These are phyloP conservation scores for Mollisia scopiformis DNA, from an alignment of 2,329 filamentous ascomycete genomes.

Conservation along the genomic window DNA sequence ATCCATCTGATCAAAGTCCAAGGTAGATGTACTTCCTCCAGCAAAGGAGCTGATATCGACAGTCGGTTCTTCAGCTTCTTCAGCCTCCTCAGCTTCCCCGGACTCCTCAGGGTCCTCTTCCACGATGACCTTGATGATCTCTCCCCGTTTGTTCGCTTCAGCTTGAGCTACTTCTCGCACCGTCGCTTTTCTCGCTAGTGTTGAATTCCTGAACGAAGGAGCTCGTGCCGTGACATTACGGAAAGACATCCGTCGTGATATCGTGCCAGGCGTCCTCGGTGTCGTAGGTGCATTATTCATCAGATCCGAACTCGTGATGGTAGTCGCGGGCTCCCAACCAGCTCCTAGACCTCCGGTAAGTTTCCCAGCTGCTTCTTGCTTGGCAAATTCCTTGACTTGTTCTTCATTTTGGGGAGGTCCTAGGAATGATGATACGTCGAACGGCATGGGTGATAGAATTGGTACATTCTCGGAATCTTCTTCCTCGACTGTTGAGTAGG, in stretches of 20 bases:
- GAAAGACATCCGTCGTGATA: conserved; percentile 23
- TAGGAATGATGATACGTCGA: conserved; percentile 33
- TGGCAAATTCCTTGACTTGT: conserved; percentile 28
- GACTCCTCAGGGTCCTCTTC: conserved; percentile 39
- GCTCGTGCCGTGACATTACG: conserved; percentile 14
- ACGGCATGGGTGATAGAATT: conserved; percentile 21
- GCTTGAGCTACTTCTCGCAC: conserved; percentile 56
- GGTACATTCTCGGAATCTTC: conserved; percentile 24
- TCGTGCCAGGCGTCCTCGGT: conserved; percentile 9
- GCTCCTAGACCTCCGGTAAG: conserved; percentile 61
- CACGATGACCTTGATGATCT: conserved; percentile 62
- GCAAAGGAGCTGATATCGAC: conserved; percentile 34
- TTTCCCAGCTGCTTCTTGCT: conserved; percentile 52
- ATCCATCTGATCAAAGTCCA: conserved; percentile 24
- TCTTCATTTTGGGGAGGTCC: conserved; percentile 29
- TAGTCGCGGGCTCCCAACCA: conserved; percentile 52
- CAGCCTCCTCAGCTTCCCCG: too few relatives aligned
- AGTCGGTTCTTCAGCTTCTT: conserved; percentile 3
- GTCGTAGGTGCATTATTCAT: conserved; percentile 37
- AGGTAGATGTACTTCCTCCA: conserved; percentile 21
- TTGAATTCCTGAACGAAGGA: conserved; percentile 26
- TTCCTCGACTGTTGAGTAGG: conserved; percentile 23
- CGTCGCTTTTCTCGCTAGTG: conserved; percentile 40
- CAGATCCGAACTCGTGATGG: conserved; percentile 54
- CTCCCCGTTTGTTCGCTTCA: conserved; percentile 61